A percentile compares a stretch with the other conserved stretches of the same genome.
Evolutionary conservation across 2,329 filamentous ascomycete species (phyloP).

Genomic region (Calonectria naviculata): DNA sequence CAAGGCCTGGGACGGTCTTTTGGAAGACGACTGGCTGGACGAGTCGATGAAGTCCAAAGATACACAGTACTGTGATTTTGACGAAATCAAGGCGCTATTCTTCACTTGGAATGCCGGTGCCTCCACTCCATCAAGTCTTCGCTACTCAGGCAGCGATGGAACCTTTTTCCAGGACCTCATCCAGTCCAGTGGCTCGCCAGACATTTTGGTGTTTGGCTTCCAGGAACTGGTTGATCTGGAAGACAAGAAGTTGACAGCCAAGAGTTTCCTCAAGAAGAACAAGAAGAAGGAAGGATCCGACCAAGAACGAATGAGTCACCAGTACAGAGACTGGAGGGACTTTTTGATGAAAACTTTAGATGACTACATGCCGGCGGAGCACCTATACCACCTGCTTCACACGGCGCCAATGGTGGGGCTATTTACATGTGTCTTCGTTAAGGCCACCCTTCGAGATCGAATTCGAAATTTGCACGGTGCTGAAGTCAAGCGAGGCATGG

Average conservation of each 20-base stretch:
- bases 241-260: slow-evolving; percentile 97
- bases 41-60: slow-evolving; percentile 87
- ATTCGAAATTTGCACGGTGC: slow-evolving; percentile 82
- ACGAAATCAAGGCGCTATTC: slow-evolving; percentile 81
- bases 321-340: slow-evolving; percentile 97
- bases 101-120: slow-evolving; percentile 98
- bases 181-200: slow-evolving; percentile 80
- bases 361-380: slow-evolving; percentile 80
- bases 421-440: slow-evolving; percentile 96
- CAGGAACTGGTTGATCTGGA: slow-evolving; percentile 98
- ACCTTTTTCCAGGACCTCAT: slow-evolving; percentile 86
- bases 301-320: slow-evolving; percentile 93
- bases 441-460: slow-evolving; percentile 78
- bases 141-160: slow-evolving; percentile 75
- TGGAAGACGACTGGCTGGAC: slow-evolving; percentile 97
- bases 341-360: slow-evolving; percentile 86
- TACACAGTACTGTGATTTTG: slow-evolving; percentile 84
- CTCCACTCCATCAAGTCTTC: slow-evolving; percentile 86
- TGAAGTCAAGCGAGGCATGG: slow-evolving; percentile 96
- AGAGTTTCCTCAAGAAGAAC: slow-evolving; percentile 90
- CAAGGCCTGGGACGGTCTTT: slow-evolving; percentile 89
- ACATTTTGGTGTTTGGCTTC: slow-evolving; percentile 95
- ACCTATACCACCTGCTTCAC: slow-evolving; percentile 87
- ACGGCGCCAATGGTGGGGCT: slow-evolving; percentile 89
- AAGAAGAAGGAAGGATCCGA: slow-evolving; percentile 85